These are phyloP conservation scores for Arxiozyma telluris DNA, from an alignment of 1,139 yeast genomes.

Conservation along the genomic window DNA sequence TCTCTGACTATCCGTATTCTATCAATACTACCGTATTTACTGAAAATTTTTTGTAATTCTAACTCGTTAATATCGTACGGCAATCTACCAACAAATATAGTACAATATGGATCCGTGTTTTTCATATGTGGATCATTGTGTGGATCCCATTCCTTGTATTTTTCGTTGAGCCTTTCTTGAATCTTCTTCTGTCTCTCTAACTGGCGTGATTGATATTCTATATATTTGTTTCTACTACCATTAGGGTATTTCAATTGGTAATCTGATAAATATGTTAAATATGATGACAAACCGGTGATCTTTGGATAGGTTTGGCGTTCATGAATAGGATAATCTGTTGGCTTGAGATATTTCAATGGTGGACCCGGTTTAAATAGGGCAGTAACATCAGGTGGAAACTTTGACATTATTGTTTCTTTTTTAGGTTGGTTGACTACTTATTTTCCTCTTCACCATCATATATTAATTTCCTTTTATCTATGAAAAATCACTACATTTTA, in stretches of 20 bases:
- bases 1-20: slow-evolving; percentile 57
- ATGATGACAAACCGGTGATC: slow-evolving; percentile 44
- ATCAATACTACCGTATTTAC: slow-evolving; percentile 63
- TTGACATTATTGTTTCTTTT: slow-evolving; percentile 16
- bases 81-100: slow-evolving; percentile 70
- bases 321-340: slow-evolving; percentile 47
- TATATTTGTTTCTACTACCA: slow-evolving; percentile 26
- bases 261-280: slow-evolving; percentile 7
- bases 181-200: slow-evolving; percentile 31
- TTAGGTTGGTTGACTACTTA: background rate
- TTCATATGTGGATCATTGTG: slow-evolving; percentile 49
- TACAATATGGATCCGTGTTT: slow-evolving; percentile 63
- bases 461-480: background rate
- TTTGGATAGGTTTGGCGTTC: slow-evolving; percentile 39
- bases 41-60: slow-evolving; percentile 56
- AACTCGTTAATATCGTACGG: slow-evolving; percentile 59
- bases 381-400: slow-evolving; percentile 57
- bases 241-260: slow-evolving; percentile 16
- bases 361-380: slow-evolving; percentile 61
- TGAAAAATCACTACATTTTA: too few species aligned
- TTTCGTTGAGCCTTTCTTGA: slow-evolving; percentile 17
- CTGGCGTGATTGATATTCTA: slow-evolving; percentile 21
- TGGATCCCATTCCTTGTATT: slow-evolving; percentile 42
- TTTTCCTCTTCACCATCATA: too few species aligned
- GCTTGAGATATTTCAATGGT: slow-evolving; percentile 49